Conservation (phyloP, 441 rosid genomes). For the Mallotus repandus region DNA sequence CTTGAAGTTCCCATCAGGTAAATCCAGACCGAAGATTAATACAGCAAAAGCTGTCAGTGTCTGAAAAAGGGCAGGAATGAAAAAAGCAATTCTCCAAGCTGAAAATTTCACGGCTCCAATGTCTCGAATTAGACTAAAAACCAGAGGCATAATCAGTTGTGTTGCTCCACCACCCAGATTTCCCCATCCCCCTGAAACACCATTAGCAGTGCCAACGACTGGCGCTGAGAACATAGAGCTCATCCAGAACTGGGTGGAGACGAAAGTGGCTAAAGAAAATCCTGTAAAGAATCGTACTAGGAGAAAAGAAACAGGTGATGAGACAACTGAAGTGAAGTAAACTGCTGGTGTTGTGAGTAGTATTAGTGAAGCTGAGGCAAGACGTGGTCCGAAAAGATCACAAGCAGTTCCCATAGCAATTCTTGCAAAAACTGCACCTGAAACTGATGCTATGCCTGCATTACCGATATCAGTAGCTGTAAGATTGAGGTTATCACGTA, state of each 20-base stretch:
- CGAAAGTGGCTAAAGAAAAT: conserved; percentile 73
- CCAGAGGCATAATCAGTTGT: conserved; percentile 33
- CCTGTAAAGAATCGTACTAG: conserved; percentile 63
- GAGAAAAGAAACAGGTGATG: conserved; percentile 64
- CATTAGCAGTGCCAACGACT: conserved; percentile 30
- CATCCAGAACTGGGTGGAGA: conserved; percentile 78
- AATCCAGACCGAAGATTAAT: conserved; percentile 25
- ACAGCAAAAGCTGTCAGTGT: conserved; percentile 28
- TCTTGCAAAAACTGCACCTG: conserved; percentile 78
- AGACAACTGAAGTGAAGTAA: conserved; percentile 48
- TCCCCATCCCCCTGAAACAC: conserved; percentile 34
- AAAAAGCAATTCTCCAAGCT: conserved; percentile 35
- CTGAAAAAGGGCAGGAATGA: conserved; percentile 31
- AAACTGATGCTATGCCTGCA: conserved; percentile 81
- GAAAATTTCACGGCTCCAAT: conserved; percentile 24
- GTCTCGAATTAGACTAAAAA: conserved; percentile 25
- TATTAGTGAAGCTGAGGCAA: conserved; percentile 68
- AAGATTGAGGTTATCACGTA: conserved; percentile 70
- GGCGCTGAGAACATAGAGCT: conserved; percentile 32
- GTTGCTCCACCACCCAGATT: conserved; percentile 35
- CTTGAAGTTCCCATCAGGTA: conserved; percentile 32
- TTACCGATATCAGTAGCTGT: conserved; percentile 79
- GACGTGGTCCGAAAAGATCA: conserved; percentile 78
- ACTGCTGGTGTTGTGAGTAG: conserved; percentile 78
- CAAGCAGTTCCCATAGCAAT: conserved; percentile 77